phyloP scores from a whole-genome alignment of 805 yeast genomes.

The Candida gorgasii region DNA sequence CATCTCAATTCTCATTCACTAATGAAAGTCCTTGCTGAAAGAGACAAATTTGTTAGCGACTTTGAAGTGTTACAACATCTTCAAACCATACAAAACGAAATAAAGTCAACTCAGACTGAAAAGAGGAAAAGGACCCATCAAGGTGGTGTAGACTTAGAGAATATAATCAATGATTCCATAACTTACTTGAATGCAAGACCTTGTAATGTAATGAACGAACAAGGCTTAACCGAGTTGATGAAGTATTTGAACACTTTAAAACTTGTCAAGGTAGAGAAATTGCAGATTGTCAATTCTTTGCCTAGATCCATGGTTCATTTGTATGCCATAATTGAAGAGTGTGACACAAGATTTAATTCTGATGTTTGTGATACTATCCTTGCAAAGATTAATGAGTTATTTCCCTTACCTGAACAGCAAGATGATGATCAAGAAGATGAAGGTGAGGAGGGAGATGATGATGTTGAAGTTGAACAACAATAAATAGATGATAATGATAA shows the following conservation, averaged over 20 bases:
- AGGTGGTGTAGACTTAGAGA: slow-evolving; percentile 50
- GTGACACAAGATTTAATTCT: slow-evolving; percentile 81
- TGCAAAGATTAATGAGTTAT: slow-evolving; percentile 51
- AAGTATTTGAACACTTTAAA: slow-evolving; percentile 47
- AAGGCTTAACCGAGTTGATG: slow-evolving; percentile 41
- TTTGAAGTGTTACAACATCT: slow-evolving; percentile 64
- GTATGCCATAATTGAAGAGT: slow-evolving; percentile 84
- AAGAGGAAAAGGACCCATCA: slow-evolving; percentile 34
- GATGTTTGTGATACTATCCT: slow-evolving; percentile 62
- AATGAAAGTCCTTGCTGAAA: slow-evolving; percentile 46
- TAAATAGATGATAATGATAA: background rate
- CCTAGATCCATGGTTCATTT: slow-evolving; percentile 81
- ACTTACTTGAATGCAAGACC: slow-evolving; percentile 38
- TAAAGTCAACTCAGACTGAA: slow-evolving; percentile 19
- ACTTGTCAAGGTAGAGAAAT: slow-evolving; percentile 77
- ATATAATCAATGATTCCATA: slow-evolving; percentile 48
- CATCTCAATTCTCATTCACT: slow-evolving; percentile 7
- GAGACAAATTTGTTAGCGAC: slow-evolving; percentile 64
- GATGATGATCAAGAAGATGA: slow-evolving; percentile 17
- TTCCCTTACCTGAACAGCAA: slow-evolving; percentile 45
- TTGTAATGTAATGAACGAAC: slow-evolving; percentile 21
- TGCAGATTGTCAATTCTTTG: slow-evolving; percentile 78
- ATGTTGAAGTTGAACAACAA: background rate
- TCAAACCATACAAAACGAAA: slow-evolving; percentile 29
- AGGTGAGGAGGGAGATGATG: background rate